Evolutionary conservation across 768 basidiomycete species (phyloP).

Genomic region (Holtermannia corniformis): DNA sequence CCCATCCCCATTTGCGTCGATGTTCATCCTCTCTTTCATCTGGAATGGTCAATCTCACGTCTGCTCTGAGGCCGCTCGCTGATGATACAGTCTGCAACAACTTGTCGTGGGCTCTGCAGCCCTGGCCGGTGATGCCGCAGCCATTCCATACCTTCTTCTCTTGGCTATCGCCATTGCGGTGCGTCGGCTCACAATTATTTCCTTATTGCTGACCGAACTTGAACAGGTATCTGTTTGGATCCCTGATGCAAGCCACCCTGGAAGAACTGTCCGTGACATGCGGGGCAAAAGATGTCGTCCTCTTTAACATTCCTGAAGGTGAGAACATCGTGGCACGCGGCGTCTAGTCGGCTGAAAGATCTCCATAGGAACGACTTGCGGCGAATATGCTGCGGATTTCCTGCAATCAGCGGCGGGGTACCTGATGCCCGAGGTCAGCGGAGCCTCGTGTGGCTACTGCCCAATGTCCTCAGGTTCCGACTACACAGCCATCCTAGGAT

Average conservation of each 20-base stretch:
- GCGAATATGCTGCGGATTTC: background rate
- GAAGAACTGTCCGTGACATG: background rate
- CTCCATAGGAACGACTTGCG: background rate
- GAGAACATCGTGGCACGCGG: no score
- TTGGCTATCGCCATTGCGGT: slow-evolving; percentile 8
- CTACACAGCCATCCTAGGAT: slow-evolving; percentile 5
- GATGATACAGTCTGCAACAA: background rate
- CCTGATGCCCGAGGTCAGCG: background rate
- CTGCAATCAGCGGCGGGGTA: background rate
- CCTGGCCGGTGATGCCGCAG: background rate
- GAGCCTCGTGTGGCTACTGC: background rate
- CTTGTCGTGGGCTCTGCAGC: slow-evolving; percentile 2
- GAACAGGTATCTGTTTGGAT: slow-evolving; percentile 4
- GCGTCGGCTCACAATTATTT: background rate
- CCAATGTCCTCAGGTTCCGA: background rate
- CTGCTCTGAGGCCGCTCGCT: background rate
- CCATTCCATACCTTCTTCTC: slow-evolving; percentile 9
- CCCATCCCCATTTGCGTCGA: background rate
- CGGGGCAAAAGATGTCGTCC: background rate
- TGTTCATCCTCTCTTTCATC: slow-evolving; percentile 2
- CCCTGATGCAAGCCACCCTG: slow-evolving; percentile 2
- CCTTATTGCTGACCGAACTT: no score
- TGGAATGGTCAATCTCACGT: slow-evolving; percentile 1
- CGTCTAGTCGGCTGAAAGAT: no score
- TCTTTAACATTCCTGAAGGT: background rate